phyloP scores from a whole-genome alignment of 768 basidiomycete species.

The Sporobolomyces pararoseus region DNA sequence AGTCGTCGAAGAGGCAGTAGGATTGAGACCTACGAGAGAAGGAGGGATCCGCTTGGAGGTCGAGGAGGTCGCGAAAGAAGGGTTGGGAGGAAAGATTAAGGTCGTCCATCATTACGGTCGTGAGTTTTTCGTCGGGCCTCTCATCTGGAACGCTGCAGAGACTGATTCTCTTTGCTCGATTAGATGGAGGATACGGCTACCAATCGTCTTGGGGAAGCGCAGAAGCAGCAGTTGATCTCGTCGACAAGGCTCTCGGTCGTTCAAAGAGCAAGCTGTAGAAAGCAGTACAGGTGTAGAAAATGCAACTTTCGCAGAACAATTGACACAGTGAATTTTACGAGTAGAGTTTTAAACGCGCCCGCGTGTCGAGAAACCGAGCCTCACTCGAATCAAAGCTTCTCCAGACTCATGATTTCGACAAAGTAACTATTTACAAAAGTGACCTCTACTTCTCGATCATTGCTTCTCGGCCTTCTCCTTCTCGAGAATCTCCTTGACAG shows the following conservation, averaged over 20 bases:
- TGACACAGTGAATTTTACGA: no score
- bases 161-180: no score
- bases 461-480: not conserved
- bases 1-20: constrained; percentile 56
- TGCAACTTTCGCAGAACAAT: no score
- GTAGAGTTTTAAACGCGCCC: no score
- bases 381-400: no score
- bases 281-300: no score
- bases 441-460: no score
- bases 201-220: constrained; percentile 67
- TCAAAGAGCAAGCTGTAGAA: constrained; percentile 12
- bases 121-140: constrained; percentile 39
- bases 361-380: no score
- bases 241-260: not conserved
- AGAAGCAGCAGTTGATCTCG: constrained; percentile 53
- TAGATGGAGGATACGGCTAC: constrained; percentile 64
- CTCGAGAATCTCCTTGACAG: constrained; percentile 61
- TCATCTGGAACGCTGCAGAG: no score
- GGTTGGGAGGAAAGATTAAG: constrained; percentile 49
- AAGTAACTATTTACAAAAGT: no score
- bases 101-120: constrained; percentile 66
- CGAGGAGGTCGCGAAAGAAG: constrained; percentile 50
- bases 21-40: constrained; percentile 64
- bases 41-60: constrained; percentile 64
- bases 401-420: no score